Evolutionary conservation across 2,329 filamentous ascomycete genomes (phyloP), one percentile per base, ranked within the genome.

Genomic region (Talaromyces islandicus): DNA sequence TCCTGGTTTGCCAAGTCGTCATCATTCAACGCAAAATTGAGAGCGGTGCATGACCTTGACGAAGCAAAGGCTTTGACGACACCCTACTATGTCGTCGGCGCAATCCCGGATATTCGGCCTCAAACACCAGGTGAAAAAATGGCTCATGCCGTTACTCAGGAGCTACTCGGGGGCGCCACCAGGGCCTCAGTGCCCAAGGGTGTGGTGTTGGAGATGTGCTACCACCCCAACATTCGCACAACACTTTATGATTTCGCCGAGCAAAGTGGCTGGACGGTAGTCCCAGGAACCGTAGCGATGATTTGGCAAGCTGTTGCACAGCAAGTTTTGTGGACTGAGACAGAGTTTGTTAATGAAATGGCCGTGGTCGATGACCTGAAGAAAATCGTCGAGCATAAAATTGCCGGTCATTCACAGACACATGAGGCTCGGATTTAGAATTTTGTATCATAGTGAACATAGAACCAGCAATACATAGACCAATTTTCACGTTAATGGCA

Each of bases 131-230:
- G 65, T 2, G 67, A 69, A 48, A 55, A 53, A 27, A 1, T 56
- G 54, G 10, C 61, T 10, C 32, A 12, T 43, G 53, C 21, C 10
- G 52, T 60, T 21, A 60, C 58, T 7, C 54, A 46, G 48, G 58
- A 60, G 43, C 46, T 60, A 3, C 58, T 60, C 52, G 58, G 53
- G 7, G 52, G 58, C 6, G 38, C 30, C 12, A 21, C 43, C 4
- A 19, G 43, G 21, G 43, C 19, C n/a, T 46, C 43, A 12, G 43
- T 24, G 21, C 51, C 51, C 19, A 60, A 56, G 50, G 67, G 66
- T 1, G 51, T 65, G n/a, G 17, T 69, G 27, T 51, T 69, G 29
- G 66, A 69, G 51, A 69, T 69, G 67, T 69, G 67, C 50, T 69
- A 69, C 57, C 63, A 64, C 59, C 61, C 67, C 58, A 56, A 57